Evolutionary conservation across 225 moss, liverwort and hornwort species (phyloP).

Genomic region (Bryum argenteum): DNA sequence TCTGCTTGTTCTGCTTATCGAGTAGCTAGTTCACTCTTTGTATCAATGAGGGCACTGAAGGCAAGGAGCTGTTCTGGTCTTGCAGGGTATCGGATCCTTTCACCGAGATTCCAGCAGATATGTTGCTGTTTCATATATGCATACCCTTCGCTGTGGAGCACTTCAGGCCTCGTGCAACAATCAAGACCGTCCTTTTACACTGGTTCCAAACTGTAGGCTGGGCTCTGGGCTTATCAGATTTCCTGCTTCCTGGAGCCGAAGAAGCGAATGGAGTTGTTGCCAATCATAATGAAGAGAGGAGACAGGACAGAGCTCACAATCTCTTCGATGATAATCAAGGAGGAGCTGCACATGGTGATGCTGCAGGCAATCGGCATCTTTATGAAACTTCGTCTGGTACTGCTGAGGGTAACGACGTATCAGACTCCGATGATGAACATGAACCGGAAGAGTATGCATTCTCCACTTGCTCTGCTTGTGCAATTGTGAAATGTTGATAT

Average conservation of each 20-base stretch:
- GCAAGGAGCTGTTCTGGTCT: conserved; percentile 14
- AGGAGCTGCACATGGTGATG: conserved; percentile 43
- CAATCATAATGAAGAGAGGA: conserved; percentile 58
- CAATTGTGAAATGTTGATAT: background rate
- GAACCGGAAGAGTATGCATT: conserved; percentile 41
- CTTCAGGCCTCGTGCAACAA: conserved; percentile 91
- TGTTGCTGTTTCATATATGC: conserved; percentile 97
- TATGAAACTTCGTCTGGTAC: conserved; percentile 36
- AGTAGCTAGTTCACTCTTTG: background rate
- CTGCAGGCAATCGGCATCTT: conserved; percentile 36
- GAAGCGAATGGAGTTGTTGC: conserved; percentile 64
- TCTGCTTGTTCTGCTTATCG: background rate
- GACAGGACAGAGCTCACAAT: conserved; percentile 48
- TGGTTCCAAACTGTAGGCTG: conserved; percentile 92
- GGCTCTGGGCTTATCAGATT: conserved; percentile 83
- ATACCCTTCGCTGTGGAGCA: conserved; percentile 98
- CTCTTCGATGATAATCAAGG: conserved; percentile 48
- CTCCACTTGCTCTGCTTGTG: background rate
- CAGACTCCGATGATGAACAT: conserved; percentile 40
- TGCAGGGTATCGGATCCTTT: conserved; percentile 99
- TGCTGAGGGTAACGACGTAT: conserved; percentile 28
- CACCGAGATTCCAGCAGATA: conserved; percentile 98
- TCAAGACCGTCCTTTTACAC: conserved; percentile 79
- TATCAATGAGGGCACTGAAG: background rate
- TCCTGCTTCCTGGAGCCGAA: conserved; percentile 80